Percentiles rank a stretch among this genome's conserved stretches.
These are phyloP conservation scores for Earliella scabrosa DNA, from an alignment of 1,284 basidiomycete species.

Conservation along the genomic window DNA sequence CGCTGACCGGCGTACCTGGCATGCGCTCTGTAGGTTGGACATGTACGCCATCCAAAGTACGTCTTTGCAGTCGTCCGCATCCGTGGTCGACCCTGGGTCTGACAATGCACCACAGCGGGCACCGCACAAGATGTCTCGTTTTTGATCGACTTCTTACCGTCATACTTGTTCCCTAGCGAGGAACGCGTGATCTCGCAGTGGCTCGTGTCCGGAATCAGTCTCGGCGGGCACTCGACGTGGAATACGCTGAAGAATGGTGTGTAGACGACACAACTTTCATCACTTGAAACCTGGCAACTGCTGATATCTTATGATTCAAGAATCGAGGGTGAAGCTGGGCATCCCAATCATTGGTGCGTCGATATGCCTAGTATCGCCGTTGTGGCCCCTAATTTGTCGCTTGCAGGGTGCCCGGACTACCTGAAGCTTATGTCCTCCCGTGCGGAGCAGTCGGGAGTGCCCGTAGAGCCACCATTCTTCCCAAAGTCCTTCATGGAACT, in stretches of 20 bases:
- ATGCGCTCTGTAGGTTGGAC: slow-evolving; percentile 54
- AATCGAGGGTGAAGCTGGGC: slow-evolving; percentile 66
- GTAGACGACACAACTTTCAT: too few relatives aligned
- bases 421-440: slow-evolving; percentile 61
- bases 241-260: slow-evolving; percentile 63
- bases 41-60: slow-evolving; percentile 75
- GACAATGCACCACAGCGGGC: slow-evolving; percentile 58
- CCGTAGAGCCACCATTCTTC: slow-evolving; percentile 59
- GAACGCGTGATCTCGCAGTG: slow-evolving; percentile 71
- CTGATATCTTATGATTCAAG: slow-evolving; percentile 59
- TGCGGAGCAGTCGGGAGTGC: slow-evolving; percentile 49
- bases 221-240: slow-evolving; percentile 84
- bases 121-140: slow-evolving; percentile 79
- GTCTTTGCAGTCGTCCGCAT: too few relatives aligned
- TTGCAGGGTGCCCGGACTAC: slow-evolving; percentile 69
- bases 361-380: too few relatives aligned
- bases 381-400: too few relatives aligned
- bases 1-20: slow-evolving; percentile 14
- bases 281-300: too few relatives aligned
- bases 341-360: slow-evolving; percentile 74
- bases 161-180: slow-evolving; percentile 77
- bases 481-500: slow-evolving; percentile 57
- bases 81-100: too few relatives aligned
- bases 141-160: slow-evolving; percentile 80
- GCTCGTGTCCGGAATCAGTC: slow-evolving; percentile 72